Evolutionary conservation across 495 filamentous ascomycete genomes (phyloP).

Genomic region (Venustampulla echinocandica): DNA sequence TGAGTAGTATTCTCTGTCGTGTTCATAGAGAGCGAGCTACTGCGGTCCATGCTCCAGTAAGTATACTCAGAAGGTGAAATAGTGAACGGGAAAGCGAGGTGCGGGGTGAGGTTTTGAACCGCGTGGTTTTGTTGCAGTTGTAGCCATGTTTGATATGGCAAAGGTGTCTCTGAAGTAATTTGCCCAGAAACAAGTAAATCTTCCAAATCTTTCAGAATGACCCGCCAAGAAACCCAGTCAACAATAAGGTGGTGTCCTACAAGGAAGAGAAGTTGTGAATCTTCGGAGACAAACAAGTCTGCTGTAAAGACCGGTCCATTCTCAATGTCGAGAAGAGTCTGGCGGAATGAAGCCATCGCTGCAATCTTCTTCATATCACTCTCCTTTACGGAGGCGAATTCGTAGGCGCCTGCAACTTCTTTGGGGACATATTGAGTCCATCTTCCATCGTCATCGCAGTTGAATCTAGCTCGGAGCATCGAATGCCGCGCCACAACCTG

Average conservation of each 20-base stretch:
- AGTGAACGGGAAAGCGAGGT: background rate
- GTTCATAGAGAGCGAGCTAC: no score
- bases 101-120: background rate
- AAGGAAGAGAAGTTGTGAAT: slow-evolving; percentile 55
- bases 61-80: slow-evolving; percentile 26
- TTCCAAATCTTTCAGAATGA: slow-evolving; percentile 60
- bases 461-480: slow-evolving; percentile 66
- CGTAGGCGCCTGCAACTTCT: background rate
- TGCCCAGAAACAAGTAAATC: slow-evolving; percentile 46
- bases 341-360: no score
- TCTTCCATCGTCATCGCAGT: slow-evolving; percentile 27
- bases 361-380: no score
- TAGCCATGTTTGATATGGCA: slow-evolving; percentile 60
- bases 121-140: slow-evolving; percentile 34
- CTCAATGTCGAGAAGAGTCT: no score
- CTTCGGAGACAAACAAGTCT: no score
- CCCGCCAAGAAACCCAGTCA: slow-evolving; percentile 62
- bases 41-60: slow-evolving; percentile 42
- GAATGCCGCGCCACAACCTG: slow-evolving; percentile 54
- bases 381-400: no score
- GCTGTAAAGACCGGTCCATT: no score
- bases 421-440: background rate
- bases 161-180: slow-evolving; percentile 29
- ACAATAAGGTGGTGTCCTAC: slow-evolving; percentile 60
- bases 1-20: slow-evolving; percentile 42